phyloP scores from a whole-genome alignment of 2,329 filamentous ascomycete genomes.

The Ilyonectria sp. region DNA sequence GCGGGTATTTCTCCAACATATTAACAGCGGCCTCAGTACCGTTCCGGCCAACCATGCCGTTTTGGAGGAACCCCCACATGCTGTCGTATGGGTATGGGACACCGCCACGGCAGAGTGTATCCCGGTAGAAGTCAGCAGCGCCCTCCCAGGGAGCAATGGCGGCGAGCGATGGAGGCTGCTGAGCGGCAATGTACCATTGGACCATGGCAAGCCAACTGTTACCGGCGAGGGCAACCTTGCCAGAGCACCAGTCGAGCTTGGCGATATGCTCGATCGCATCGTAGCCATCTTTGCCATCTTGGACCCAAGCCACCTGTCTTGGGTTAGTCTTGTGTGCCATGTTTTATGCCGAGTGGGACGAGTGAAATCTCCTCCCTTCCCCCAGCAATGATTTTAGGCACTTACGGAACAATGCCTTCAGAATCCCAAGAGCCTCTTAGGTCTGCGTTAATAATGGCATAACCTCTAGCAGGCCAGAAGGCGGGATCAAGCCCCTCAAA shows the following conservation, averaged over 20 bases:
- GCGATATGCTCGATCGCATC: conserved; percentile 20
- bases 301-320: conserved; percentile 2
- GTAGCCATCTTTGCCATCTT: conserved; percentile 17
- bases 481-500: conserved; percentile 28
- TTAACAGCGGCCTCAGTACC: neutral
- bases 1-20: conserved; percentile 2
- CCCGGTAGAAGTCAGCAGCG: no score
- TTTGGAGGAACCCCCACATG: conserved; percentile 7
- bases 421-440: conserved; percentile 14
- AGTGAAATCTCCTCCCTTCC: no score
- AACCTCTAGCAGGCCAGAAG: conserved; percentile 25
- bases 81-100: conserved; percentile 14
- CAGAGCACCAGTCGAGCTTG: conserved; percentile 16
- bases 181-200: conserved; percentile 17
- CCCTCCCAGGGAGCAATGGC: conserved; percentile 16
- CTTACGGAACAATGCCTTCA: conserved; percentile 13
- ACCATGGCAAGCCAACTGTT: conserved; percentile 20
- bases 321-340: no score
- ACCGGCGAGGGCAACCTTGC: conserved; percentile 4
- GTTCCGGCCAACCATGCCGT: conserved; percentile 2
- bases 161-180: conserved; percentile 8
- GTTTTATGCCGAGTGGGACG: no score
- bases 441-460: conserved; percentile 27
- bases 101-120: conserved; percentile 10
- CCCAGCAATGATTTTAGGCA: neutral